Base-by-base conservation (phyloP, 768 basidiomycete genomes). In the Tylopilus sp. region DNA sequence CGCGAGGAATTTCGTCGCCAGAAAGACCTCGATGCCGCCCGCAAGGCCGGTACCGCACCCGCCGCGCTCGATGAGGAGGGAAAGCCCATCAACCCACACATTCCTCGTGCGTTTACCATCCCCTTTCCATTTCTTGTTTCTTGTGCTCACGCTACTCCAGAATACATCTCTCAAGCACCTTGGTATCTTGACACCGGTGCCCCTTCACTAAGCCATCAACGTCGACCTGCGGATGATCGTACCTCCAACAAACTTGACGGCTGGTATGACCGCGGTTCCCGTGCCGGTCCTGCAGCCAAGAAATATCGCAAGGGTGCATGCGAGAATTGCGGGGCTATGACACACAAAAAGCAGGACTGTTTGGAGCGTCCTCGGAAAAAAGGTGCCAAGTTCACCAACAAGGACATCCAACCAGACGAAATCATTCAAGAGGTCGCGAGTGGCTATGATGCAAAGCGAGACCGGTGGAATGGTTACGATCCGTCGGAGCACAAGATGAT, bases 401-500 rank as follows among this genome's bases (percentile, higher is more conserved):
- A 82, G 69, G 75, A 95, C 63, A 98, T 98, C 50, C 85, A 85
- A 50, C 81, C 91, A 4, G 97, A 99, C 68, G 97, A 99, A 65
- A 70, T 95, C 18, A 76, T 95, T 48, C 92, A 95, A 68, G 80
- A 91, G 0, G 77, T 95, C 21, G 73, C 81, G 12, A 58, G 73
- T 22, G 88, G 86, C 3, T 99, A 93, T 60, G 97, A 88, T 56
- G 91, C 91, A 23, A 99, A 99, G 72, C 82, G 97, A 31, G 97
- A 99, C 68, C 76, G 97, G 48, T 99, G 97, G 94, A 98, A 98
- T 67, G 97, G 97, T 4, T 99, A 98, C 68, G 93, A 99, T 65
- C 79, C 93, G 8, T 73, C 87, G 6, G 87, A 89, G 59, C 91
- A 98, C 71, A 85, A 85, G 66, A 77, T 71, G 58, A 83, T 98